Evolutionary conservation across 2,329 filamentous ascomycete species (phyloP).

Genomic region (Trichoderma aggressivum): DNA sequence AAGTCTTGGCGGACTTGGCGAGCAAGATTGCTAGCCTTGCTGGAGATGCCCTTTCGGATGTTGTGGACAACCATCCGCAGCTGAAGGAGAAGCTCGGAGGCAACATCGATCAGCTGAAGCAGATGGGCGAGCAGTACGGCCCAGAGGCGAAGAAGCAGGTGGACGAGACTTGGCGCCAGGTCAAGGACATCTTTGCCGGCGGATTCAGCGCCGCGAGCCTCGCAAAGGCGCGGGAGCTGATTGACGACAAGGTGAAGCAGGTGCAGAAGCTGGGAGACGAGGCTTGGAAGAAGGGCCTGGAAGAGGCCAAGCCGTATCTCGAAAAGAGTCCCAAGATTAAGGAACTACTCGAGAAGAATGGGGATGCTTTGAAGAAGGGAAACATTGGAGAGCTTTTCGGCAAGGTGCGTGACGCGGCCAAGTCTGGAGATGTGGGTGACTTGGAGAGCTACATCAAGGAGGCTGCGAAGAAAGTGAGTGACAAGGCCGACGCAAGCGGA

Average conservation of each 20-base stretch:
- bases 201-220: slow-evolving; percentile 54
- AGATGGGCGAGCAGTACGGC: slow-evolving; percentile 66
- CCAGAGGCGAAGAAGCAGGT: slow-evolving; percentile 75
- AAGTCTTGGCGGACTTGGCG: slow-evolving; percentile 60
- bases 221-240: slow-evolving; percentile 56
- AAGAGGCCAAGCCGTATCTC: slow-evolving; percentile 67
- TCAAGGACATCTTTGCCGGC: slow-evolving; percentile 60
- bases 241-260: slow-evolving; percentile 68
- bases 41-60: slow-evolving; percentile 59
- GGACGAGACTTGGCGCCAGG: slow-evolving; percentile 66
- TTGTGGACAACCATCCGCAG: slow-evolving; percentile 70
- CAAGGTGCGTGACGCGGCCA: slow-evolving; percentile 57
- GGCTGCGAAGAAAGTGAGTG: slow-evolving; percentile 41
- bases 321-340: slow-evolving; percentile 77
- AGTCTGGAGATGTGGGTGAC: slow-evolving; percentile 56
- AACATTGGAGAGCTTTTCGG: slow-evolving; percentile 62
- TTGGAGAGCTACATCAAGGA: slow-evolving; percentile 36
- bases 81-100: slow-evolving; percentile 70
- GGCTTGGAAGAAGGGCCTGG: slow-evolving; percentile 67
- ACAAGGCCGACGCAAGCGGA: slow-evolving; percentile 38
- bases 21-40: slow-evolving; percentile 59
- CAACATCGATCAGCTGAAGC: slow-evolving; percentile 64
- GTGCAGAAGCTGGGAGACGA: slow-evolving; percentile 66
- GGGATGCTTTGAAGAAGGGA: slow-evolving; percentile 63
- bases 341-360: slow-evolving; percentile 68